Base-by-base conservation (phyloP, 2,329 filamentous ascomycete genomes). In the Fusarium anthophilum region DNA sequence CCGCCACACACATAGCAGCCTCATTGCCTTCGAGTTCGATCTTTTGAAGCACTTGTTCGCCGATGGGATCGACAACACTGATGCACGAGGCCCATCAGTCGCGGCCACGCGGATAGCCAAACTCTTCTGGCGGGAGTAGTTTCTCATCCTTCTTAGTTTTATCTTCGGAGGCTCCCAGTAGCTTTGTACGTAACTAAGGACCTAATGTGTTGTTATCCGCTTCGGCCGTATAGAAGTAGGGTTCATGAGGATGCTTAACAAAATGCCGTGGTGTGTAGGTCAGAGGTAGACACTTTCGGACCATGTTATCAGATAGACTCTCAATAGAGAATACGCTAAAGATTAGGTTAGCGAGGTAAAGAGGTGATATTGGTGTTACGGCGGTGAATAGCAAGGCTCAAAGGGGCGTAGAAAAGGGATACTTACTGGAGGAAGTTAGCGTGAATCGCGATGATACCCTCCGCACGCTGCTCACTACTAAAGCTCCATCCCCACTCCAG, bases 81-180 rank as follows among this genome's bases (percentile, higher is more conserved):
- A 99, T 95, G 82, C 95, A 98, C 10, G 96, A 98, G 39, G 96
- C 94, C 97, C 96, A 99, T 72, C 96, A 93, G n/a, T 93, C 92
- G 67, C 89, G 91, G 24, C 91, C 95, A 63, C 91, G 91, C 10
- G 96, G 93, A 78, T 98, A 94, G 5, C 96, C 96, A 80, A 99
- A 98, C 8, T 97, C 93, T 73, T 92, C 90, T 2, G 94, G 90
- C 0, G 93, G 91, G 5, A 96, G 86, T 14, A 91, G 86, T 8
- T 87, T 86, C 17, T 89, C 86, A 72, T 95, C 92, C n/a, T n/a
- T n/a, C n/a, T n/a, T n/a, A n/a, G n/a, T n/a, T n/a, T n/a, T n/a
- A n/a, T n/a, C n/a, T n/a, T n/a, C n/a, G n/a, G n/a, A n/a, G n/a
- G n/a, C n/a, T 9, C 92, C 15, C 14, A 97, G 86, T 3, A 98